phyloP scores from a whole-genome alignment of 768 basidiomycete genomes.

The Russula dissimulans region DNA sequence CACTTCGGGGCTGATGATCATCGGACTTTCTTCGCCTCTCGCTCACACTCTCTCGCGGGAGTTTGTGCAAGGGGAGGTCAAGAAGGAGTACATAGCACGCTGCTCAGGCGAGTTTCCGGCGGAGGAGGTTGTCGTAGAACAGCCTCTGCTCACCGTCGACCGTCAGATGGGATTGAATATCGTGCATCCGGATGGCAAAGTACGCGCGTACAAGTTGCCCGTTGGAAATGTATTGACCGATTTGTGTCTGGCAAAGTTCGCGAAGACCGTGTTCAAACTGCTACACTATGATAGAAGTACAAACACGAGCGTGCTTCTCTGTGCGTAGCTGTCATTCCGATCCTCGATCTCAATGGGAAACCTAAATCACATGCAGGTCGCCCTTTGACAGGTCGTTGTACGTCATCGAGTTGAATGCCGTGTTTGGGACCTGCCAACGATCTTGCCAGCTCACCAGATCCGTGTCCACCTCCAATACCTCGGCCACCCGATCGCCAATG shows the following conservation, averaged over 20 bases:
- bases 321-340: conserved; percentile 34
- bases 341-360: not conserved
- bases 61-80: conserved; percentile 72
- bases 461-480: conserved; percentile 94
- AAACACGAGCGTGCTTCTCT: conserved; percentile 80
- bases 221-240: not conserved
- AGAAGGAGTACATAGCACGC: conserved; percentile 89
- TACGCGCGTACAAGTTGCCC: conserved; percentile 31
- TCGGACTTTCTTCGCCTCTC: conserved; percentile 63
- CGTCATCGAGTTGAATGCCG: conserved; percentile 25
- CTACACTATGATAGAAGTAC: conserved; percentile 73
- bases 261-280: conserved; percentile 81
- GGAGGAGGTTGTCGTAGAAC: conserved; percentile 77
- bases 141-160: conserved; percentile 86
- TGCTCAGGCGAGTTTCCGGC: conserved; percentile 78
- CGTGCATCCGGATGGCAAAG: conserved; percentile 92
- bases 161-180: conserved; percentile 96
- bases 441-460: conserved; percentile 78
- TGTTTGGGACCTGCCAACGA: not conserved
- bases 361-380: conserved; percentile 41
- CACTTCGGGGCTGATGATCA: conserved; percentile 92
- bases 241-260: conserved; percentile 39
- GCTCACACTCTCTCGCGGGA: conserved; percentile 68
- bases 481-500: conserved; percentile 90
- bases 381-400: conserved; percentile 89